Base-by-base conservation (phyloP, 768 basidiomycete genomes). In the Podaxis rugospora region DNA sequence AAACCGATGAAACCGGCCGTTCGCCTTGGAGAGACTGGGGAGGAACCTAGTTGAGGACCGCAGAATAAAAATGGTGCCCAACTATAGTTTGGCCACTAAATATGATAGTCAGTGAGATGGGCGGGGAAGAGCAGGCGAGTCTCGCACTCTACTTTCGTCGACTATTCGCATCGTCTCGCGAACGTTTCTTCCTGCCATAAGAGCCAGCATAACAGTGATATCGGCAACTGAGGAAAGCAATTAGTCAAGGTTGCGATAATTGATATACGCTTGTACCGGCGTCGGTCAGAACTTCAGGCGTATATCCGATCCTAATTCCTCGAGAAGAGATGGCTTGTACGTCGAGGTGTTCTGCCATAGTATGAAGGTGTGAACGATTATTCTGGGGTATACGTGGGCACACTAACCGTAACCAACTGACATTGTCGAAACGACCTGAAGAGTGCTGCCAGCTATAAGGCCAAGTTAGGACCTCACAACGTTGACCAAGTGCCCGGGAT, bases 1-100 rank as follows among this genome's bases (percentile, higher is more conserved):
- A 98, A 98, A 11, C 97, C 97, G 35, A 98, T 78, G 76, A 98
- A 97, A 1, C 93, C 95, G 1, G 88, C 84, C 1, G 88, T 95
- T 46, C 88, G 85, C 6, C 70, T 80, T 2, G 80, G 80, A 5
- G 82, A 76, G 14, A 76, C 66, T 1, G 68, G 59, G 1, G 80
- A 79, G 0, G 86, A 73, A 72, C 88, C 87, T 18, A 92, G 74
- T 69, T 94, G 92, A 1, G 85, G 90, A 0, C 96, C 95, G 65
- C 92, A 93, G 65, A 95, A 84, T 11, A 79, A 75, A 73, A 93
- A 95, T 0, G 95, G 96, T 0, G 85, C 75, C 91, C 95, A 98
- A 21, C 78, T 79, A 63, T 82, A 83, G 40, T 72, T 72, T 1
- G 92, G 86, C 96, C 96, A 99, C 88, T 95, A 64, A 10, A 14